These are phyloP conservation scores for Mucor racemosus DNA, from an alignment of 371 early-diverging fungal species.

Conservation along the genomic window DNA sequence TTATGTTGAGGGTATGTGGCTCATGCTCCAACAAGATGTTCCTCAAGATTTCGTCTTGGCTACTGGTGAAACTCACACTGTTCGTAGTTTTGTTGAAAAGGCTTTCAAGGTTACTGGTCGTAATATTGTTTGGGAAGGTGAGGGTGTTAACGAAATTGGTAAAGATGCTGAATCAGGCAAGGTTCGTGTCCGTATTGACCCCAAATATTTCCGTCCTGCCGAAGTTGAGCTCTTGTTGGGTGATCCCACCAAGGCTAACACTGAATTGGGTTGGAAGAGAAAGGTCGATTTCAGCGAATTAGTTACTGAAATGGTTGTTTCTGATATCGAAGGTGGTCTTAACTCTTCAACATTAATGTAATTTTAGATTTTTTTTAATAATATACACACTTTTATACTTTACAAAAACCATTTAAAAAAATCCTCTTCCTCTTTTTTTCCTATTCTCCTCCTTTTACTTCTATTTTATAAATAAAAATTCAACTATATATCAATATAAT, in stretches of 20 bases:
- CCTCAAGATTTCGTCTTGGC: constrained; percentile 90
- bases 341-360: constrained; percentile 36
- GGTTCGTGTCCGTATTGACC: constrained; percentile 74
- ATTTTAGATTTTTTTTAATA: constrained; percentile 8
- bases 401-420: background rate
- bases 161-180: constrained; percentile 68
- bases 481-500: background rate
- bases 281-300: constrained; percentile 73
- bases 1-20: constrained; percentile 90
- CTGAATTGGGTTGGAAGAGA: constrained; percentile 71
- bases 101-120: constrained; percentile 75
- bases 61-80: constrained; percentile 87
- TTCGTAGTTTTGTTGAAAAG: constrained; percentile 82
- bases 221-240: constrained; percentile 86
- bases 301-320: constrained; percentile 74
- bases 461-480: background rate
- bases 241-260: constrained; percentile 79
- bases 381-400: background rate
- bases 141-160: constrained; percentile 76
- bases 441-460: background rate
- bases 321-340: constrained; percentile 64
- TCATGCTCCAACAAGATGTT: constrained; percentile 82
- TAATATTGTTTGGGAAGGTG: constrained; percentile 80
- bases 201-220: constrained; percentile 84
- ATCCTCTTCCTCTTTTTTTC: background rate